Evolutionary conservation across 305 asterid species (phyloP).

Genomic region (Fraxinus platypoda): DNA sequence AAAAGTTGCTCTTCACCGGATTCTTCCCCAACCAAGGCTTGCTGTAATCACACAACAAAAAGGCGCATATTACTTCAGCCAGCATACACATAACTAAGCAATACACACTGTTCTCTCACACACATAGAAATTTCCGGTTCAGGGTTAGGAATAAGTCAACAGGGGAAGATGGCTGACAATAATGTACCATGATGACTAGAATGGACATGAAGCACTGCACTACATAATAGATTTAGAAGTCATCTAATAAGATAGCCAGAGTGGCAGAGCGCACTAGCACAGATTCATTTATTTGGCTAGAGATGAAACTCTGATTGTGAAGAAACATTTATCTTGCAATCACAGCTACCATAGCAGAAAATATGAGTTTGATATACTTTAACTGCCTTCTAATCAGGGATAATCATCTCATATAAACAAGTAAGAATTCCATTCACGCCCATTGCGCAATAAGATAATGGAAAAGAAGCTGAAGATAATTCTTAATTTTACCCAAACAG

Average conservation of each 20-base stretch:
- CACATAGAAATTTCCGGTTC: constrained; percentile 6
- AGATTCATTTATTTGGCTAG: neutral
- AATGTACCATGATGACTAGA: constrained; percentile 9
- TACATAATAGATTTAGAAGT: constrained; percentile 15
- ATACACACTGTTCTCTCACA: constrained; percentile 13
- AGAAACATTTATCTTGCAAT: neutral
- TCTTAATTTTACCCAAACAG: constrained; percentile 5
- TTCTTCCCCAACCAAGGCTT: constrained; percentile 98
- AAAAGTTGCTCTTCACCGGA: constrained; percentile 87
- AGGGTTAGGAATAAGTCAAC: neutral
- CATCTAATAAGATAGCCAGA: constrained; percentile 14
- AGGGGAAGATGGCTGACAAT: neutral
- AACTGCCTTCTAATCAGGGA: constrained; percentile 16
- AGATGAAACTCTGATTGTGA: constrained; percentile 6
- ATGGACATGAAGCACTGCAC: constrained; percentile 9
- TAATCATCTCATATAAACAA: neutral
- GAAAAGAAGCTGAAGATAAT: constrained; percentile 2
- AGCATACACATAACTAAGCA: constrained; percentile 19
- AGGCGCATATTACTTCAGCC: constrained; percentile 25
- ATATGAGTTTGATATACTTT: neutral
- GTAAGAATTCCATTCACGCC: neutral
- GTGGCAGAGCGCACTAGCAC: neutral
- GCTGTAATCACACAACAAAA: constrained; percentile 53
- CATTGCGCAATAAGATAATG: neutral
- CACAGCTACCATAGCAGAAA: constrained; percentile 11